These are phyloP conservation scores for Juncus effusus DNA, from an alignment of 176 grass and related monocot genomes.

Conservation along the genomic window DNA sequence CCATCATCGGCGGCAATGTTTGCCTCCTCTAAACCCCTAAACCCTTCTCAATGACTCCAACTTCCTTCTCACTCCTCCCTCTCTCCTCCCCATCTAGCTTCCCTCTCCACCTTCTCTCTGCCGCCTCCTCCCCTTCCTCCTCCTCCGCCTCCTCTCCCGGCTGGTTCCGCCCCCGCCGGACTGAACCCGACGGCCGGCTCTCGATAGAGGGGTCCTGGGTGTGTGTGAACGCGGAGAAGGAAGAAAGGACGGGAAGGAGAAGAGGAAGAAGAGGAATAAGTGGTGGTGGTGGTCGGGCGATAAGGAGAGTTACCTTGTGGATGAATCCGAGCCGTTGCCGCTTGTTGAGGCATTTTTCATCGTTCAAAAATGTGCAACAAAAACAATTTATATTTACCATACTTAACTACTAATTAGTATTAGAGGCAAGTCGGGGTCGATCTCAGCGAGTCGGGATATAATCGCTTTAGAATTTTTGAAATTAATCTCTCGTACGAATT, in stretches of 20 bases:
- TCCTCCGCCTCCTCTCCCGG: slow-evolving; percentile 37
- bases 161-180: slow-evolving; percentile 54
- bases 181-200: no score
- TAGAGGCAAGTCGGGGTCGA: no score
- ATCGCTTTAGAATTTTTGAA: no score
- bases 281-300: slow-evolving; percentile 89
- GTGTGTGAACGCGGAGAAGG: slow-evolving; percentile 74
- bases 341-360: background rate
- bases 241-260: slow-evolving; percentile 28
- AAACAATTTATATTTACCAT: no score
- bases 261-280: slow-evolving; percentile 44
- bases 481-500: no score
- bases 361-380: no score
- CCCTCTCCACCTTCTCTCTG: background rate
- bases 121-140: slow-evolving; percentile 51
- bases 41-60: slow-evolving; percentile 41
- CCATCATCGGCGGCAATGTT: slow-evolving; percentile 33
- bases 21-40: slow-evolving; percentile 21
- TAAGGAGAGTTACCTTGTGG: slow-evolving; percentile 81
- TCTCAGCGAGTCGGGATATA: no score
- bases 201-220: slow-evolving; percentile 51
- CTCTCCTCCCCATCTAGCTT: background rate
- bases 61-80: no score
- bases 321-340: slow-evolving; percentile 69
- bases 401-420: no score